Evolutionary conservation across 2,329 filamentous ascomycete genomes (phyloP).

Genomic region (Stenocarpella maydis): DNA sequence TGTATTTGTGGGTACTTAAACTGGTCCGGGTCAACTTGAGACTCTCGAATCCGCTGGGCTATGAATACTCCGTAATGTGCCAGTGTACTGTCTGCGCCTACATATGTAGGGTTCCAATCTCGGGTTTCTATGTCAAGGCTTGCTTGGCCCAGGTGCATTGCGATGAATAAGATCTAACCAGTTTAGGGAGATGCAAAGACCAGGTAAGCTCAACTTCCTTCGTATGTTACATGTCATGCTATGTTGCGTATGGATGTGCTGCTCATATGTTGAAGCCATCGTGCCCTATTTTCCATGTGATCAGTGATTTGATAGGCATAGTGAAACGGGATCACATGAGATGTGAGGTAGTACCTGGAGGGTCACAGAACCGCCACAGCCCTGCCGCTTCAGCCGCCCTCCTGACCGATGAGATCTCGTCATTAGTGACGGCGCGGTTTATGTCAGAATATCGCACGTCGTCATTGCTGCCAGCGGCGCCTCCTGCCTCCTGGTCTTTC

Average conservation of each 20-base stretch:
- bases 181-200: background rate
- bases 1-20: too few species aligned
- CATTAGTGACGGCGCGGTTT: constrained; percentile 72
- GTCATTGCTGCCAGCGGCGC: constrained; percentile 42
- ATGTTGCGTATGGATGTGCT: too few species aligned
- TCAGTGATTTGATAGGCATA: background rate
- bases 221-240: background rate
- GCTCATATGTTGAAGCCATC: constrained; percentile 59
- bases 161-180: background rate
- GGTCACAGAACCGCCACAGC: constrained; percentile 81
- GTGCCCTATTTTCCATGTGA: constrained; percentile 43
- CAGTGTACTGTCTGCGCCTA: too few species aligned
- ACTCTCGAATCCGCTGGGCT: too few species aligned
- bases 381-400: constrained; percentile 75
- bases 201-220: background rate
- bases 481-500: constrained; percentile 40
- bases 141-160: background rate
- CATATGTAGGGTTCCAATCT: too few species aligned
- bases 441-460: constrained; percentile 77
- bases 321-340: too few species aligned
- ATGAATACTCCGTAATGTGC: too few species aligned
- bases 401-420: constrained; percentile 72
- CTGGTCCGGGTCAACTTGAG: too few species aligned
- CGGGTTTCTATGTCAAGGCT: background rate
- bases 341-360: constrained; percentile 43